Conservation (phyloP, 2,329 filamentous ascomycete species). For the Pseudogymnoascus sp. region DNA sequence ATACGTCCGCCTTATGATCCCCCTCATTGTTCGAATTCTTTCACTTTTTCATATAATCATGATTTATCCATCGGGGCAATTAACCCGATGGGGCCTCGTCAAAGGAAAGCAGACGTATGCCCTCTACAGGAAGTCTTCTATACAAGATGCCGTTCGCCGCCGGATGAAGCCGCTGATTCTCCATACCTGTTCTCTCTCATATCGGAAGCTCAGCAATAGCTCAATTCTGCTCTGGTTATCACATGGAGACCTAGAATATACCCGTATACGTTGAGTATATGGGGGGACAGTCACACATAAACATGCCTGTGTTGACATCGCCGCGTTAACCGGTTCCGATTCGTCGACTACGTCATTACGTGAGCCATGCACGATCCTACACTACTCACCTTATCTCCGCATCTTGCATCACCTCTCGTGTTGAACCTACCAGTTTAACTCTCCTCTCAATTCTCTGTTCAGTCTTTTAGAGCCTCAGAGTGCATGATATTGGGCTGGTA, state of each 20-base stretch:
- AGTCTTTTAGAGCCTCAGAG: background rate
- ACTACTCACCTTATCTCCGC: background rate
- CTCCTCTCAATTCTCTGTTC: background rate
- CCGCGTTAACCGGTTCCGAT: background rate
- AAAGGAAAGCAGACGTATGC: background rate
- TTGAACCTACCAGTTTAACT: background rate
- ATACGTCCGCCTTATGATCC: background rate
- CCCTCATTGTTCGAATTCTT: background rate
- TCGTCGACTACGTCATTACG: background rate
- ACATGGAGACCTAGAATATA: background rate
- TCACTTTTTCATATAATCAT: background rate
- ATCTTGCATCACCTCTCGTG: background rate
- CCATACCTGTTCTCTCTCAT: background rate
- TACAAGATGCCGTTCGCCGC: background rate
- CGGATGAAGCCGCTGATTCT: background rate
- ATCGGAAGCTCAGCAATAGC: background rate
- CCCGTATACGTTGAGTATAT: background rate
- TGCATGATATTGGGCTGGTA: background rate
- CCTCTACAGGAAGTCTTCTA: background rate
- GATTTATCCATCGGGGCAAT: background rate
- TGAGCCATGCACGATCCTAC: background rate
- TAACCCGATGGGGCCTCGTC: background rate
- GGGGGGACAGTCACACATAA: background rate
- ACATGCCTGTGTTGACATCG: background rate
- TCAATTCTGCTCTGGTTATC: background rate